Evolutionary conservation across 192 early-diverging fungal genomes (phyloP), one percentile per base, ranked within the genome.

Genomic region (Linderina pennispora): DNA sequence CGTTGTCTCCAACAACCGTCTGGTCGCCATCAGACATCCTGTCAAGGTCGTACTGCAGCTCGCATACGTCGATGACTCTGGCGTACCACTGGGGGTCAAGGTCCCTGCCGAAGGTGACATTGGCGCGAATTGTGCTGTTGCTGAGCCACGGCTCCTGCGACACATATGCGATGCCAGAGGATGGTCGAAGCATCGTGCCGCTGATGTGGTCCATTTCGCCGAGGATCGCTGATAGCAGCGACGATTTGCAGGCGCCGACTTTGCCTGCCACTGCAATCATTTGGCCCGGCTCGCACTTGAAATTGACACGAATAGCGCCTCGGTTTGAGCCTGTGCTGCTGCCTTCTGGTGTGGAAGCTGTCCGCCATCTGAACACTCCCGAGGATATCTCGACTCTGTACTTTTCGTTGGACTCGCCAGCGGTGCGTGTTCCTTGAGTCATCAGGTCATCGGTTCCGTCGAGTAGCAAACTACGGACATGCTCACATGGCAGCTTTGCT

Each of bases 191-290:
- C n/a, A 15, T 23, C 10, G 3, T 8, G 11, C 11, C 48, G 7
- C 4, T 18, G 23, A 20, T 20, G 1, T 46, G 44, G 9, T 14
- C 10, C 62, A 80, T 85, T 64, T 95, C 91, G 35, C 88, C 89
- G 1, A 94, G 61, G 9, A 94, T 65, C 33, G 88, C 85, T 6
- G 78, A 43, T 2, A 94, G 52, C 23, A 97, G 50, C 15, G 82
- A 82, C 8, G 83, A 82, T 59, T 97, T 97, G 35, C 94, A 92
- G n/a, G 79, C 65, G 1, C 92, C 92, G 13, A 89, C 94, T 17
- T 76, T 62, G 6, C 94, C 94, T 33, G 83, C 81, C 14, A 94
- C 62, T 5, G 89, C 78, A 1, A 84, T 77, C 6, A 91, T 66
- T 39, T 84, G 76, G 28, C 75, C 75, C 10, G 45, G 39, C 18